Percentiles rank a stretch among this genome's conserved stretches.
These are phyloP conservation scores for Skeletonema marinoi DNA, from an alignment of 108 stramenopile genomes.

Conservation along the genomic window DNA sequence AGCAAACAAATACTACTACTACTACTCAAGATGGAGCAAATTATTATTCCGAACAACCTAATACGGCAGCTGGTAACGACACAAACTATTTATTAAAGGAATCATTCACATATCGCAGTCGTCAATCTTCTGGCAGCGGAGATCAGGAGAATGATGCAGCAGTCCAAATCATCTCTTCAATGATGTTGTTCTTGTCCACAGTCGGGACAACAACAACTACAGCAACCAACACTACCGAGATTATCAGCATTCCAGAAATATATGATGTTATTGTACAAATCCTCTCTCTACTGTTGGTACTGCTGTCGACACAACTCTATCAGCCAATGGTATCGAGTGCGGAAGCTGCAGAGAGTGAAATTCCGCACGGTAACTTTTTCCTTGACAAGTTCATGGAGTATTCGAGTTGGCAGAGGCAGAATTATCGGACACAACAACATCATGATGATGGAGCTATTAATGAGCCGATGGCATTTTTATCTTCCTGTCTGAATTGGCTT, in stretches of 20 bases:
- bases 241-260: slow-evolving; percentile 61
- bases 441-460: not conserved
- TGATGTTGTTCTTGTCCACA: slow-evolving; percentile 47
- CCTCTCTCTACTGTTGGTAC: slow-evolving; percentile 65
- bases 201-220: slow-evolving; percentile 13
- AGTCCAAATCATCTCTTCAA: slow-evolving; percentile 49
- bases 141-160: slow-evolving; percentile 45
- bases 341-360: slow-evolving; percentile 23
- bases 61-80: not conserved
- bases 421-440: slow-evolving; percentile 5
- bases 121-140: not conserved
- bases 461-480: slow-evolving; percentile 32
- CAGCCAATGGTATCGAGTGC: slow-evolving; percentile 63
- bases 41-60: slow-evolving; percentile 5
- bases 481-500: slow-evolving; percentile 59
- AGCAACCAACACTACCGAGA: slow-evolving; percentile 5
- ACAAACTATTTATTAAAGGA: slow-evolving; percentile 31
- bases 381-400: slow-evolving; percentile 57
- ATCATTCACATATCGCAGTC: slow-evolving; percentile 37
- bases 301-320: slow-evolving; percentile 79
- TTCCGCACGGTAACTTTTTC: slow-evolving; percentile 37
- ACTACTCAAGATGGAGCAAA: slow-evolving; percentile 1
- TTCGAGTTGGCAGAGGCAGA: slow-evolving; percentile 30
- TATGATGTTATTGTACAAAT: slow-evolving; percentile 69
- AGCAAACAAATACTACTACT: slow-evolving; percentile 30